A percentile compares a stretch with the other conserved stretches of the same genome.
These are phyloP conservation scores for Pseudomonodictys pantanalensis DNA, from an alignment of 495 filamentous ascomycete species.

Conservation along the genomic window DNA sequence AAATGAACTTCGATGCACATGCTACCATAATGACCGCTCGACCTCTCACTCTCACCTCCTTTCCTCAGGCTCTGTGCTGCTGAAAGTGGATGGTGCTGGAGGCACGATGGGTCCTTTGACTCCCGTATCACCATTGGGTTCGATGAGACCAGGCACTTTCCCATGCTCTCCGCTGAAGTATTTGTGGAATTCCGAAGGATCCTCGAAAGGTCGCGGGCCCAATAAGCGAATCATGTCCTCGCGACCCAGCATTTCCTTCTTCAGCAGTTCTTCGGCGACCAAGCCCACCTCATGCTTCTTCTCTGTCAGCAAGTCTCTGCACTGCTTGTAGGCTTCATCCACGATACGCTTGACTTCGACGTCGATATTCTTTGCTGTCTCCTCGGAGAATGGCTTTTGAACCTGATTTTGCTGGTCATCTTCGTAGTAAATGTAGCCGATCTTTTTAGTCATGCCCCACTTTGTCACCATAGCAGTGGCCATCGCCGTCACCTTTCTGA, in stretches of 20 bases:
- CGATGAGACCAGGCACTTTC: conserved; percentile 27
- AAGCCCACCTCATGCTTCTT: conserved; percentile 86
- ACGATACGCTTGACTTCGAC: conserved; percentile 84
- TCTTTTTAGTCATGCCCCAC: conserved; percentile 93
- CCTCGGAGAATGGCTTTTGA: conserved; percentile 93
- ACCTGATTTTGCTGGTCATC: conserved; percentile 68
- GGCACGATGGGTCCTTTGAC: conserved; percentile 30
- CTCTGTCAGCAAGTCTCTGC: conserved; percentile 73
- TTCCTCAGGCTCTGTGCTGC: not conserved
- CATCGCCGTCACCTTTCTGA: conserved; percentile 97
- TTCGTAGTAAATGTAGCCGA: conserved; percentile 87
- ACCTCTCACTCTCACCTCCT: not conserved
- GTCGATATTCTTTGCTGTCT: conserved; percentile 88
- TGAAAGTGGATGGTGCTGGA: conserved; percentile 19
- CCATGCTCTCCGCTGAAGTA: conserved; percentile 63
- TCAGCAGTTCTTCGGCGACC: conserved; percentile 87
- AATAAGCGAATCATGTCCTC: conserved; percentile 90
- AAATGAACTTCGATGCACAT: not conserved
- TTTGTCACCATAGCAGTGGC: conserved; percentile 96
- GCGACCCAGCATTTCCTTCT: conserved; percentile 83
- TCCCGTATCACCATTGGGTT: conserved; percentile 24
- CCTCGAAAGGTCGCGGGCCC: conserved; percentile 75
- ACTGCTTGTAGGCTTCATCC: conserved; percentile 86
- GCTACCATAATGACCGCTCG: not conserved
- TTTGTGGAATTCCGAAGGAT: conserved; percentile 84